These are phyloP conservation scores for Candida dubliniensis DNA, from an alignment of 1,139 yeast genomes.

Conservation along the genomic window DNA sequence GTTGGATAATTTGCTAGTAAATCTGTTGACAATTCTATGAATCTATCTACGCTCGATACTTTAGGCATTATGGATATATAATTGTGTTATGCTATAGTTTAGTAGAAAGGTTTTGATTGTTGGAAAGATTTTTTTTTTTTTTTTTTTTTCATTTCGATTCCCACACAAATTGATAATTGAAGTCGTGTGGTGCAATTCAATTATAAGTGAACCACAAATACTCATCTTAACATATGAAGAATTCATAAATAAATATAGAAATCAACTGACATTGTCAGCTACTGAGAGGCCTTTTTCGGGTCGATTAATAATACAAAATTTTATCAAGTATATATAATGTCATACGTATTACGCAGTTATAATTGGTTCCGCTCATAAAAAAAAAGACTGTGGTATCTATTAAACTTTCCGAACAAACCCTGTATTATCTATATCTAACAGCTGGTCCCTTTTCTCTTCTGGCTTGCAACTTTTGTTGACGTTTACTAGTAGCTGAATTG, in stretches of 20 bases:
- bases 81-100: not conserved
- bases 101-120: not conserved
- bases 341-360: no score
- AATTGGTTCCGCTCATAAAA: not conserved
- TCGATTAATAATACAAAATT: no score
- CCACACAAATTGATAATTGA: not conserved
- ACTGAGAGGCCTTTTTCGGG: no score
- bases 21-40: slow-evolving; percentile 35
- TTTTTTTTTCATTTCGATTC: not conserved
- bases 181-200: not conserved
- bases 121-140: slow-evolving; percentile 3
- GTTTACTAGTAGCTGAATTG: slow-evolving; percentile 36
- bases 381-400: not conserved
- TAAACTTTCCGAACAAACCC: no score
- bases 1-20: slow-evolving; percentile 41
- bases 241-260: no score
- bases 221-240: no score
- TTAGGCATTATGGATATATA: slow-evolving; percentile 12
- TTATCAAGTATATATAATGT: no score
- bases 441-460: slow-evolving; percentile 40
- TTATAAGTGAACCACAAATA: no score
- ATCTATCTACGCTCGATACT: slow-evolving; percentile 28
- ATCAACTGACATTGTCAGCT: no score
- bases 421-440: slow-evolving; percentile 25
- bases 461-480: slow-evolving; percentile 50